Base-by-base conservation (phyloP, 2,329 filamentous ascomycete genomes). In the Penicillium sp. region DNA sequence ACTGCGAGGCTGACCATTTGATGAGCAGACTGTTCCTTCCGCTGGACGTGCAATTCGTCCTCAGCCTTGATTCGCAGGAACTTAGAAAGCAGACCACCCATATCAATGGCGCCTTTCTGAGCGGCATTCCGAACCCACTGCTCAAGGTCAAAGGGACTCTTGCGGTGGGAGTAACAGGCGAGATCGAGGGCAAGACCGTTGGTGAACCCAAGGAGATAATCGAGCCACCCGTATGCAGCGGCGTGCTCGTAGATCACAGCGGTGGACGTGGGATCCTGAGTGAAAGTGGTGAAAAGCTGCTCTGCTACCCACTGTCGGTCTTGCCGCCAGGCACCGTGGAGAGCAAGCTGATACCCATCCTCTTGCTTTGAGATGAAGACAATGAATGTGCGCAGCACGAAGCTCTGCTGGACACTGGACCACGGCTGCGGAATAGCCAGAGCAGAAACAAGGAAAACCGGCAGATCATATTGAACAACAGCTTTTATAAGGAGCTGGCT, bases 281-380 rank as follows among this genome's bases (percentile, higher is more conserved):
- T 87, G 70, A 94, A 91, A 9, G 84, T 82, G 56, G 91, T 87
- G 40, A 93, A 85, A 34, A 99, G 84, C 55, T 89, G 86, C 60
- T 87, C 84, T 10, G 87, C 87, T 16, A 97, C 89, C 88, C 91
- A 97, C 21, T 87, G 82, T 62, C 87, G 89, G 69, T 97, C 91
- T 68, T 94, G 91, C 63, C 88, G 87, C 92, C 93, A 97, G 6
- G 96, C 77, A 55, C 91, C 92, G 68, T 96, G 88, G 54, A 99
- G 82, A 15, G 96, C 93, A 60, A 97, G 95, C 61, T 92, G 87
- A 70, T 90, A 89, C 52, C 92, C 85, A 5, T 86, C 82, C 12
- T 91, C 86, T 53, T 86, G 83, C 72, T 92, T 92, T 66, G 86
- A 83, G 29, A 97, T 80, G 69, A 96, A 97, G 12, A 89, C 88